Base-by-base conservation (phyloP, 2,329 filamentous ascomycete species). In the Nemania bipapillata region DNA sequence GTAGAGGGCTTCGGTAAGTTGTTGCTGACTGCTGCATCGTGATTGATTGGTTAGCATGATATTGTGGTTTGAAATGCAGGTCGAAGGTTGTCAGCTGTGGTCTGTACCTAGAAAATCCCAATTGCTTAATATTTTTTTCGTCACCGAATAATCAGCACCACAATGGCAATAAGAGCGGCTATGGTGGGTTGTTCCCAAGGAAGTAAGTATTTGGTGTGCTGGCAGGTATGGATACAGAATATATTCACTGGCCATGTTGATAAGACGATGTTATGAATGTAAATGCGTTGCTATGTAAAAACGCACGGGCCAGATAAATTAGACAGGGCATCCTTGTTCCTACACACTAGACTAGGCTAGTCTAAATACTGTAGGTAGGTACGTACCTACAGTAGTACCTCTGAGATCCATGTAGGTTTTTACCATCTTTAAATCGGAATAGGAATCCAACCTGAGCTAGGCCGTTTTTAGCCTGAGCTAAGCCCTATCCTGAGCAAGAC, bases 11-110 rank as follows among this genome's bases (percentile, higher is more conserved):
- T 28, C 45, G 53, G 22, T 35, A 45, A 32, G 6, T 37, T 32
- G 26, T 49, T 61, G 70, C 63, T 65, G 73, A 60, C 72, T 75
- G 69, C 59, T 55, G 72, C 74, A 76, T 75, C 22, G 66, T 61
- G 59, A n/a, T 61, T 28, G 35, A 47, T 42, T 65, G 40, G 74
- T 77, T 73, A 76, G 74, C 73, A 71, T 71, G 68, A 63, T 61
- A 12, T 53, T 52, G 20, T 49, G 15, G 47, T 42, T 52, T 32
- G 24, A 11, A 28, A 12, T 17, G 32, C 30, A 8, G 22, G 22
- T 40, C 24, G 30, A 26, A 15, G 20, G 24, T 35, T 49, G 24
- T 32, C 28, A 20, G 53, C 24, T 56, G 55, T 49, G 15, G 55
- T 26, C 30, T 22, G 37, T 58, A 65, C 60, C 28, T 64, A 35